These are phyloP conservation scores for Cryomyces minteri DNA, from an alignment of 495 filamentous ascomycete species.

Conservation along the genomic window DNA sequence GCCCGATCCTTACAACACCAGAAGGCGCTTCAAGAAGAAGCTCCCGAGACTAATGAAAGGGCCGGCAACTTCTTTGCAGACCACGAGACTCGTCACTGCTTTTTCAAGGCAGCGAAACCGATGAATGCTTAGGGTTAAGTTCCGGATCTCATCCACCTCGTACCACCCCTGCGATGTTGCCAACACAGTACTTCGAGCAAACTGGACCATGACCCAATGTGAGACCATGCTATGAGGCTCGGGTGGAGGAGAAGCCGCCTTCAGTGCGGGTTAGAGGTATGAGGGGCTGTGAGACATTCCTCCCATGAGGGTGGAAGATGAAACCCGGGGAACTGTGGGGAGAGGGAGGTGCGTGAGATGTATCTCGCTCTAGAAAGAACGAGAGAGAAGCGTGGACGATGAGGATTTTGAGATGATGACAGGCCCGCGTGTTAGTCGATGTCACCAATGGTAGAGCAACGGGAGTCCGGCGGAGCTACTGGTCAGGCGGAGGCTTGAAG, in stretches of 20 bases:
- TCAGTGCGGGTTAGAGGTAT: conserved; percentile 13
- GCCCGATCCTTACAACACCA: neutral
- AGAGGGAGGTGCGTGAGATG: conserved; percentile 39
- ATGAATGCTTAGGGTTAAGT: conserved; percentile 61
- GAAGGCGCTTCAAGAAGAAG: conserved; percentile 2
- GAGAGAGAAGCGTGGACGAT: conserved; percentile 18
- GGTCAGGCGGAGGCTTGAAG: neutral
- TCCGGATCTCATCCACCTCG: conserved; percentile 42
- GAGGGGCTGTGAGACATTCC: conserved; percentile 35
- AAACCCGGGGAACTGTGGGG: conserved; percentile 47
- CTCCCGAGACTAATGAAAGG: conserved; percentile 19
- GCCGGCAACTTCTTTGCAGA: conserved; percentile 22
- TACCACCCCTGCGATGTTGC: conserved; percentile 5
- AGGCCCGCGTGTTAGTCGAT: conserved; percentile 7
- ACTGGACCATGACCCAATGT: conserved; percentile 10
- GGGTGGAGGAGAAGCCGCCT: conserved; percentile 10
- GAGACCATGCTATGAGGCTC: conserved; percentile 30
- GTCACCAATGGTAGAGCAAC: conserved; percentile 1
- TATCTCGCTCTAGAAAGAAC: conserved; percentile 14
- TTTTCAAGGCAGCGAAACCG: conserved; percentile 34
- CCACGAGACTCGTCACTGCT: conserved; percentile 25
- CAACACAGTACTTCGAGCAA: too few species aligned
- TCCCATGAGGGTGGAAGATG: conserved; percentile 33
- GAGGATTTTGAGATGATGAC: conserved; percentile 3
- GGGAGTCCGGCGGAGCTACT: neutral